Evolutionary conservation across 495 filamentous ascomycete genomes (phyloP), one percentile per base, ranked within the genome.

Genomic region (Talaromyces borbonicus): DNA sequence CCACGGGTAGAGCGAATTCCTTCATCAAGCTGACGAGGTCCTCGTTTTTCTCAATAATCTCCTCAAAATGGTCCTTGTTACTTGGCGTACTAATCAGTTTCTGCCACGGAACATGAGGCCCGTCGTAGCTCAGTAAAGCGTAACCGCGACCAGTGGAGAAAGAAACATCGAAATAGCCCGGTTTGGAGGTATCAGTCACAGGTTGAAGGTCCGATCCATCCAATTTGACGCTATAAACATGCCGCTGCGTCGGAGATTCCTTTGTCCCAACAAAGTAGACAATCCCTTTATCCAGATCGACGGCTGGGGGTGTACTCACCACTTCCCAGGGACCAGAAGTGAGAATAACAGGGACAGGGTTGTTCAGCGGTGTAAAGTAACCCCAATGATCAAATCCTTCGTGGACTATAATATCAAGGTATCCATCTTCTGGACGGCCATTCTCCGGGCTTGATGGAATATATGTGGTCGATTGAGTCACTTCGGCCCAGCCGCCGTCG

Each of bases 401-500:
- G 56, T 90, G 69, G 45, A 96, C 84, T 32, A 98, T 68, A 0
- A 85, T 90, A 63, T 98, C 92, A 49, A 98, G 79, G 56, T 98
- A 98, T 3, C 92, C 92, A 58, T 93, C 86, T 16, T 89, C 62
- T 27, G 72, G 69, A 8, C 92, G 80, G 12, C 86, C 86, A 51
- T 85, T 89, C 18, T 61, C 52, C 29, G 84, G 78, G 58, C 95
- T 84, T 2, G 88, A 84, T 6, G 92, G 93, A 43, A 98, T 83
- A 56, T 83, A 95, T 47, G 70, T 77, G 3, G 92, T 96, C 23
- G 80, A 75, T 52, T 97, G 80, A 1, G 88, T 84, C 27, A 95
- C 85, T 62, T 98, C 92, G 51, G 97, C 92, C 92, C 92, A 98
- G 33, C 92, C 92, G 9, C 90, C 90, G 60, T 98, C 92, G 5